Percentiles rank a stretch among this genome's conserved stretches.
Evolutionary conservation across 208 protist species (phyloP).

Genomic region (Leishmania arabica): DNA sequence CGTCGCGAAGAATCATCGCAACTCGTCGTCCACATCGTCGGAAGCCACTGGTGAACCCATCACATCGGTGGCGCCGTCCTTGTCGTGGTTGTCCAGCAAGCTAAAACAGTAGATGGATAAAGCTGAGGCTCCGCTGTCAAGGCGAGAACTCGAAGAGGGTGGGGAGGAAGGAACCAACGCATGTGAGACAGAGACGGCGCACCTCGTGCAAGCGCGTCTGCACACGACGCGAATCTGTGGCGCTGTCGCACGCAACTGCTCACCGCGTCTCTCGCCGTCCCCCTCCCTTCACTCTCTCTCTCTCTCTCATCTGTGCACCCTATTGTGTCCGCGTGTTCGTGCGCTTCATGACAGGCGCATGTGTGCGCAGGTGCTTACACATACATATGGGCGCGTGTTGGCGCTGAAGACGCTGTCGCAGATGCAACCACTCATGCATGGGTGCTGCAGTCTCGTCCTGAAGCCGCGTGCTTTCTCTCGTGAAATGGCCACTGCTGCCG

Average conservation of each 20-base stretch:
- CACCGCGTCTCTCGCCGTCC: not conserved
- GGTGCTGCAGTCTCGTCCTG: not conserved
- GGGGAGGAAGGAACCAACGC: too few species aligned
- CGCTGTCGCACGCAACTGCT: not conserved
- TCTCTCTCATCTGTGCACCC: too few species aligned
- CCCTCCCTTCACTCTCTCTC: not conserved
- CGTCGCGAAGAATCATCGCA: conserved; percentile 29
- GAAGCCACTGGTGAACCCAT: conserved; percentile 37
- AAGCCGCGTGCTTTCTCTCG: not conserved
- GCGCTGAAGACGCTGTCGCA: not conserved
- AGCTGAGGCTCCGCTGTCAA: not conserved
- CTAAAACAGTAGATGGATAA: not conserved
- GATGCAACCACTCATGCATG: not conserved
- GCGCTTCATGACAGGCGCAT: not conserved
- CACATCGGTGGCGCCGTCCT: conserved; percentile 20
- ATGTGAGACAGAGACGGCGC: not conserved
- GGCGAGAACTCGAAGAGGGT: not conserved
- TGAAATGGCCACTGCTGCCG: not conserved
- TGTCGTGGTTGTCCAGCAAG: not conserved
- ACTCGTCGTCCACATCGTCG: conserved; percentile 22
- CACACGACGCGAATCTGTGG: not conserved
- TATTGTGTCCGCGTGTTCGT: not conserved
- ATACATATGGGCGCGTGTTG: not conserved
- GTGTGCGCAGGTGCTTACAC: not conserved
- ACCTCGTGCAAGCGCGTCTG: not conserved